phyloP scores from a whole-genome alignment of 2,329 filamentous ascomycete genomes.

The Alternaria brassicicola region DNA sequence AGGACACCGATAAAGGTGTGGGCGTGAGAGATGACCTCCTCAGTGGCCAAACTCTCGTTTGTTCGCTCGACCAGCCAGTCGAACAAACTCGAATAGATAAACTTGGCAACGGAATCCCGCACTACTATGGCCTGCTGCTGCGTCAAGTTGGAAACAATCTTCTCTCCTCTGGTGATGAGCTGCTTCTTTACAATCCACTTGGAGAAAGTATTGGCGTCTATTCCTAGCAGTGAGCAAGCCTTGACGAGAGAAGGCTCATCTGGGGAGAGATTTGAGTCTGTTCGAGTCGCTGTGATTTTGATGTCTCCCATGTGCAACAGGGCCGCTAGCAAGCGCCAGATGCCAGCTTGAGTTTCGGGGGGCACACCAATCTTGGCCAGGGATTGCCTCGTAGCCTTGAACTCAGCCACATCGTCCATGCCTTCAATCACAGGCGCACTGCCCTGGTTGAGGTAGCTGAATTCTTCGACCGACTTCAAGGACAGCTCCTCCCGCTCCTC shows the following conservation, averaged over 20 bases:
- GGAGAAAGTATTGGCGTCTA: conserved; percentile 83
- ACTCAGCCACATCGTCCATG: conserved; percentile 94
- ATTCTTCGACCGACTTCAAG: conserved; percentile 83
- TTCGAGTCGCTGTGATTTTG: conserved; percentile 89
- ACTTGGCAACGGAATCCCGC: conserved; percentile 96
- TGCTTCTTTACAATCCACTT: conserved; percentile 99
- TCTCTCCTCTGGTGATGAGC: conserved; percentile 92
- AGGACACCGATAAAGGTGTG: conserved; percentile 94
- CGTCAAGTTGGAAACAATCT: conserved; percentile 94
- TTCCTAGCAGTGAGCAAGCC: conserved; percentile 84
- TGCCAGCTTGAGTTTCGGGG: conserved; percentile 74
- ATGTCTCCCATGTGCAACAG: conserved; percentile 94
- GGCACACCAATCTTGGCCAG: conserved; percentile 86
- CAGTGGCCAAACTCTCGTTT: conserved; percentile 86
- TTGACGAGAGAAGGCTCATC: conserved; percentile 81
- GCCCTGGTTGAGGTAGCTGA: conserved; percentile 95
- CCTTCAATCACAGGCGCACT: conserved; percentile 89
- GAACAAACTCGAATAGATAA: conserved; percentile 97
- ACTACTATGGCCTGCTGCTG: conserved; percentile 94
- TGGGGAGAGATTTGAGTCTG: conserved; percentile 81
- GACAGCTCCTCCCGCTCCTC: conserved; percentile 79
- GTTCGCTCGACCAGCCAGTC: conserved; percentile 99
- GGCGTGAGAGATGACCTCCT: conserved; percentile 82
- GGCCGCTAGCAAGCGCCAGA: conserved; percentile 89
- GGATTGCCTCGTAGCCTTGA: conserved; percentile 84